phyloP scores from a whole-genome alignment of 306 rosid species.

The Vigna unguiculata region DNA sequence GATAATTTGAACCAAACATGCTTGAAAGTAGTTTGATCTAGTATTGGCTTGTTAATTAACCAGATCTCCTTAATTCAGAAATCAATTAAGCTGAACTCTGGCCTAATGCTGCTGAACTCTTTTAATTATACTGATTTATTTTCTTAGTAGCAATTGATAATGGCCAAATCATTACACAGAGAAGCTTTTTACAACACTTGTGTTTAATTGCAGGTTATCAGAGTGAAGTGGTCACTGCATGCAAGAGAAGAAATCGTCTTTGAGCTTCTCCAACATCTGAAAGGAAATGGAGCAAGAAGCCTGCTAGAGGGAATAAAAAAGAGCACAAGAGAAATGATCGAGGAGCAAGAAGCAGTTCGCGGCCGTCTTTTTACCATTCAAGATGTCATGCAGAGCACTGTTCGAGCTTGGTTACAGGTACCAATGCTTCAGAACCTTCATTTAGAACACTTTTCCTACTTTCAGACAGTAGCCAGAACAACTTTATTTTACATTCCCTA shows the following conservation, averaged over 20 bases:
- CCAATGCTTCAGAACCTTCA: constrained; percentile 17
- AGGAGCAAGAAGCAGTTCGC: constrained; percentile 98
- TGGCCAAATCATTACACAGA: not conserved
- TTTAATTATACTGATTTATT: no score
- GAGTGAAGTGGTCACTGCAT: constrained; percentile 98
- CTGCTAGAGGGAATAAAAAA: constrained; percentile 71
- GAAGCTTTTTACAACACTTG: constrained; percentile 26
- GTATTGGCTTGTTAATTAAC: no score
- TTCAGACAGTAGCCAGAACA: constrained; percentile 11
- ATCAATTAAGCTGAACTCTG: no score
- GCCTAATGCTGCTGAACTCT: no score
- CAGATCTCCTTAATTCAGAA: no score
- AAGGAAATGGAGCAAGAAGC: constrained; percentile 66
- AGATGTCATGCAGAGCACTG: constrained; percentile 94
- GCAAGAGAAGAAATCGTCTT: constrained; percentile 91
- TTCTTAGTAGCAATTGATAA: no score
- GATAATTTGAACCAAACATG: not conserved
- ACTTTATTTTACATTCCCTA: not conserved
- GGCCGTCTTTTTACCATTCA: constrained; percentile 94
- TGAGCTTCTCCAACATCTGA: constrained; percentile 90
- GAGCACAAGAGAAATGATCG: constrained; percentile 86
- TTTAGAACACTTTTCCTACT: not conserved
- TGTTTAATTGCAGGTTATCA: constrained; percentile 74
- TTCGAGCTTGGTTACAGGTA: constrained; percentile 99
- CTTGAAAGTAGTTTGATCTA: no score